Percentiles rank a stretch among this genome's conserved stretches.
phyloP scores from a whole-genome alignment of 371 early-diverging fungal genomes.

The Amoeboaphelidium occidentale region DNA sequence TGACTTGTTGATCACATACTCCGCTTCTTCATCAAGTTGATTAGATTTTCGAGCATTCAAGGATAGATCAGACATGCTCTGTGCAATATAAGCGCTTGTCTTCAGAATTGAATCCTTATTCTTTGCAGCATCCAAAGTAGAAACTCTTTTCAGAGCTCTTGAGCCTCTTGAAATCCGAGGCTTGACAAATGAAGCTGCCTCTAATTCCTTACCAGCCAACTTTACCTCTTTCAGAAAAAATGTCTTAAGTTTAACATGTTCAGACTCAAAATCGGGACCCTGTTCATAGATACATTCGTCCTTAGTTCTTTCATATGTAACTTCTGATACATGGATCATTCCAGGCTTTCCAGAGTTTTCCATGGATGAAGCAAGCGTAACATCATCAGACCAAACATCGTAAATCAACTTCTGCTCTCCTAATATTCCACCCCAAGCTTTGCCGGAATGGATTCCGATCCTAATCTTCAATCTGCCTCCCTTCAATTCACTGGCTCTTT shows the following conservation, averaged over 20 bases:
- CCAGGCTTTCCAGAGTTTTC: background rate
- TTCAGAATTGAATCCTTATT: background rate
- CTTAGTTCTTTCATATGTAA: background rate
- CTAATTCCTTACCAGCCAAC: background rate
- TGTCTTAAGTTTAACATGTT: background rate
- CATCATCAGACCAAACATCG: conserved; percentile 5
- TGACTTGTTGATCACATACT: too few species aligned
- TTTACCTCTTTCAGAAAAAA: background rate
- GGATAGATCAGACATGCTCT: too few species aligned
- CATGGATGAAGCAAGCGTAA: conserved; percentile 4
- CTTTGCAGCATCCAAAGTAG: background rate
- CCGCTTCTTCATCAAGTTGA: too few species aligned
- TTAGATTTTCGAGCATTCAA: too few species aligned
- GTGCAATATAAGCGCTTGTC: background rate
- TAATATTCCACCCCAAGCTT: conserved; percentile 1
- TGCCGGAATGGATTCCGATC: conserved; percentile 3
- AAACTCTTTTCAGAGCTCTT: too few species aligned
- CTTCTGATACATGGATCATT: background rate
- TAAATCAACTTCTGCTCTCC: conserved; percentile 2
- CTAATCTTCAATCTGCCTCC: background rate
- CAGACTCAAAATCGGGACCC: background rate
- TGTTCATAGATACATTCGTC: background rate
- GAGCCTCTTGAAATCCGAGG: background rate
- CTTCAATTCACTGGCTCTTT: background rate
- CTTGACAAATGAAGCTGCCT: background rate